A percentile compares a stretch with the other conserved stretches of the same genome.
Conservation (phyloP, 805 yeast genomes). For the Lipomyces chichibuensis region DNA sequence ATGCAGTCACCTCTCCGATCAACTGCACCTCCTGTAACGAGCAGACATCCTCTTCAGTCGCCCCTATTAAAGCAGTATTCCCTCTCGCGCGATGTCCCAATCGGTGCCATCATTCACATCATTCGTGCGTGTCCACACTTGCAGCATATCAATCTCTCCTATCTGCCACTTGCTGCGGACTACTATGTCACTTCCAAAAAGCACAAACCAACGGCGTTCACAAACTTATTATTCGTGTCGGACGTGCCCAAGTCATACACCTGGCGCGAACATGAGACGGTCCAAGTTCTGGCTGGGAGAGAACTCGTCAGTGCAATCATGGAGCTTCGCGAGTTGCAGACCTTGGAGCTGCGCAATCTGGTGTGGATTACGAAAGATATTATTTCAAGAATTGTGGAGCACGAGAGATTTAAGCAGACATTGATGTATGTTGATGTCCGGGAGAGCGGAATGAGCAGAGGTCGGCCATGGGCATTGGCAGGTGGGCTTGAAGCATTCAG, state of each 20-base stretch:
- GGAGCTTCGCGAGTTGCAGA: slow-evolving; percentile 45
- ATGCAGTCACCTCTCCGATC: background rate
- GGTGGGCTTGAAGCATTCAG: slow-evolving; percentile 17
- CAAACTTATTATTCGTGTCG: slow-evolving; percentile 40
- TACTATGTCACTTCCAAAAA: slow-evolving; percentile 47
- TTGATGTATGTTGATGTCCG: slow-evolving; percentile 38
- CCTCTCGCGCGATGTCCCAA: slow-evolving; percentile 72
- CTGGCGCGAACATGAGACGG: slow-evolving; percentile 41
- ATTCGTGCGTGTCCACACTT: slow-evolving; percentile 69
- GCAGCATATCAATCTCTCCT: slow-evolving; percentile 58
- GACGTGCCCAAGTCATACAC: slow-evolving; percentile 45
- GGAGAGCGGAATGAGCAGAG: slow-evolving; percentile 34
- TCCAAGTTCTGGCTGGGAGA: slow-evolving; percentile 36
- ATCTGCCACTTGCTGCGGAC: slow-evolving; percentile 66
- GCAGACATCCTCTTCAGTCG: slow-evolving; percentile 47
- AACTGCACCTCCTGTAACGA: slow-evolving; percentile 55
- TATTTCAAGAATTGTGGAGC: slow-evolving; percentile 39
- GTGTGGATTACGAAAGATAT: slow-evolving; percentile 53
- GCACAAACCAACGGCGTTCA: slow-evolving; percentile 30
- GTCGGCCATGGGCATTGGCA: slow-evolving; percentile 30
- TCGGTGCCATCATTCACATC: slow-evolving; percentile 73
- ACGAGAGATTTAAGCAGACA: slow-evolving; percentile 42
- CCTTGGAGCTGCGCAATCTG: slow-evolving; percentile 51
- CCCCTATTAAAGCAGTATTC: slow-evolving; percentile 65
- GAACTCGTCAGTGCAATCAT: slow-evolving; percentile 40